Evolutionary conservation across 345 rosid genomes (phyloP).

Genomic region (Psidium friedrichsthalianum): DNA sequence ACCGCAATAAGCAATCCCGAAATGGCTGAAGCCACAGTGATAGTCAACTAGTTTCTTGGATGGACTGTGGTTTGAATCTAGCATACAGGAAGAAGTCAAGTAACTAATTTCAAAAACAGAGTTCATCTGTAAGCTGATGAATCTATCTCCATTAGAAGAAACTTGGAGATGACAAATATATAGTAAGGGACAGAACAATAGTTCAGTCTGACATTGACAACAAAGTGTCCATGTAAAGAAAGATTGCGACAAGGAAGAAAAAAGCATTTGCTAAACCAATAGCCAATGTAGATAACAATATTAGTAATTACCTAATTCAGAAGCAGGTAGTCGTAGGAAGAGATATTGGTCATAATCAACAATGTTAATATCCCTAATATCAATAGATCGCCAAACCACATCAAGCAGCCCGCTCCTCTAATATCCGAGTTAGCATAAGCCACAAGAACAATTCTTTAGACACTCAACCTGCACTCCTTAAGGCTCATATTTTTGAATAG

Average conservation of each 20-base stretch:
- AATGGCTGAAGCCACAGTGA: not conserved
- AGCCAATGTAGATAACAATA: not conserved
- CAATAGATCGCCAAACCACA: slow-evolving; percentile 8
- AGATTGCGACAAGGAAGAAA: no score
- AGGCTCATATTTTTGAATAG: slow-evolving; percentile 7
- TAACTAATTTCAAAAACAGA: not conserved
- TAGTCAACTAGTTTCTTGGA: not conserved
- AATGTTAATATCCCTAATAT: not conserved
- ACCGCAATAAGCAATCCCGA: not conserved
- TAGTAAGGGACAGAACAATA: no score
- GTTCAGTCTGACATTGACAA: no score
- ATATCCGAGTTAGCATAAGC: slow-evolving; percentile 16
- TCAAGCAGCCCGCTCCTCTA: slow-evolving; percentile 14
- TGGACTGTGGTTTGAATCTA: not conserved
- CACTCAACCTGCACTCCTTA: slow-evolving; percentile 9
- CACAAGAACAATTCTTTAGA: slow-evolving; percentile 17
- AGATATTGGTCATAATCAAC: not conserved
- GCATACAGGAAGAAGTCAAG: not conserved
- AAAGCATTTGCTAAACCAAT: no score
- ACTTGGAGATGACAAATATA: no score
- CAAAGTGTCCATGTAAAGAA: no score
- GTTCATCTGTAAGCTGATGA: slow-evolving; percentile 3
- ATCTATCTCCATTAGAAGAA: not conserved
- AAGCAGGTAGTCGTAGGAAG: not conserved
- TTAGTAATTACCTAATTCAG: not conserved